Evolutionary conservation across 768 basidiomycete genomes (phyloP).

Genomic region (Kwoniella sp.): DNA sequence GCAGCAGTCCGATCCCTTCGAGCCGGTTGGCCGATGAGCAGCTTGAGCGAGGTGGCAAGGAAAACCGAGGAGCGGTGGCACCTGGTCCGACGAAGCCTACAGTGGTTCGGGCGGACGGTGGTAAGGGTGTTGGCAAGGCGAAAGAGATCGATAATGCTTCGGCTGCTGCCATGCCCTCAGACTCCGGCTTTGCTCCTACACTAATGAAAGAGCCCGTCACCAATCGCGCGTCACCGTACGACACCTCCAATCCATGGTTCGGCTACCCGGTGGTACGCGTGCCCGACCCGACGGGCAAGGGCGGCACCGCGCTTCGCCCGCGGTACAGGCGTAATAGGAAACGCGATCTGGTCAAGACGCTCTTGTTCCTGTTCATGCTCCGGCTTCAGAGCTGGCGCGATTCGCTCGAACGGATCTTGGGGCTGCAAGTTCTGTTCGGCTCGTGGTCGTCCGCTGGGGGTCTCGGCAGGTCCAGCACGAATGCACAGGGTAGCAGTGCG

Average conservation of each 20-base stretch:
- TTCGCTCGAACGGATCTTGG: slow-evolving; percentile 27
- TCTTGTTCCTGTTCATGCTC: slow-evolving; percentile 46
- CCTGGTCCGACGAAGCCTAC: no score
- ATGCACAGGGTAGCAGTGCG: neutral
- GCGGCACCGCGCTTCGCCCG: slow-evolving; percentile 22
- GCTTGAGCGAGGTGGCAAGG: no score
- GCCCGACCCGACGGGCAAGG: slow-evolving; percentile 8
- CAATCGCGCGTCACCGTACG: no score
- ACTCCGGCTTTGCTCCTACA: no score
- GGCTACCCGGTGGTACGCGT: slow-evolving; percentile 45
- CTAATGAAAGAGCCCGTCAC: no score
- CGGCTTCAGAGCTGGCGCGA: slow-evolving; percentile 35
- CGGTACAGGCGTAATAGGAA: slow-evolving; percentile 41
- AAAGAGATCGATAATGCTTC: no score
- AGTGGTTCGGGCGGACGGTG: no score
- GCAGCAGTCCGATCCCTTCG: no score
- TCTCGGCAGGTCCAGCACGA: no score
- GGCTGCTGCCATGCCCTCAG: no score
- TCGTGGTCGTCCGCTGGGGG: neutral
- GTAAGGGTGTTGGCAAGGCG: neutral
- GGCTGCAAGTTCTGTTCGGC: slow-evolving; percentile 4
- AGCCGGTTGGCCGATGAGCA: no score
- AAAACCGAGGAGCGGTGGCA: no score
- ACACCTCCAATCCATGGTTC: slow-evolving; percentile 45
- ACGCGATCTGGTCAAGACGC: slow-evolving; percentile 47